Percentiles rank a stretch among this genome's conserved stretches.
phyloP scores from a whole-genome alignment of 106 monocot species.

The Dendrobium huoshanense region DNA sequence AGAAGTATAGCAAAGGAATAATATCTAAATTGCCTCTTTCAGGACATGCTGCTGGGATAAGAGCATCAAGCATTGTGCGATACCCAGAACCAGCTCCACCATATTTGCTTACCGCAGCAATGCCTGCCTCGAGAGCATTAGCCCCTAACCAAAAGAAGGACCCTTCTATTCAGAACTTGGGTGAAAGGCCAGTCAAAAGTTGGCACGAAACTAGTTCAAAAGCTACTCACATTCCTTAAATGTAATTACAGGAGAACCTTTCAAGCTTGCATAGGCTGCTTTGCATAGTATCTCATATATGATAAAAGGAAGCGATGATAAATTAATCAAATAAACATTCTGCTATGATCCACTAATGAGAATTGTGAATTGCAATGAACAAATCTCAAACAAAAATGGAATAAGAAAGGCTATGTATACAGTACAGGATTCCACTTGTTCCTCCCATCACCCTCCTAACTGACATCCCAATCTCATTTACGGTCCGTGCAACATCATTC shows the following conservation, averaged over 20 bases:
- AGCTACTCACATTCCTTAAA: slow-evolving; percentile 54
- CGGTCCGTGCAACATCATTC: slow-evolving; percentile 83
- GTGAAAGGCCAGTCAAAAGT: too few relatives aligned
- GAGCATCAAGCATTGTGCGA: slow-evolving; percentile 95
- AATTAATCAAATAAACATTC: neutral
- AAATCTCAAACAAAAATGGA: neutral
- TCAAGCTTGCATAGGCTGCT: slow-evolving; percentile 82
- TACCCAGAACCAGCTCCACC: slow-evolving; percentile 82
- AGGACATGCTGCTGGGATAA: slow-evolving; percentile 73
- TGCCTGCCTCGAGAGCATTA: slow-evolving; percentile 68
- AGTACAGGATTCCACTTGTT: slow-evolving; percentile 96
- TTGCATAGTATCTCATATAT: slow-evolving; percentile 94
- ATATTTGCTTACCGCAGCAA: slow-evolving; percentile 87
- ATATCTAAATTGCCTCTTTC: slow-evolving; percentile 42
- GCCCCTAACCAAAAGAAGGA: slow-evolving; percentile 46
- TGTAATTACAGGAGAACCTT: slow-evolving; percentile 37
- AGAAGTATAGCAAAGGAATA: neutral
- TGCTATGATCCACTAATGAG: too few relatives aligned
- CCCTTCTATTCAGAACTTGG: neutral
- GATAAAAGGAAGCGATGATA: neutral
- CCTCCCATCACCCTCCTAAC: slow-evolving; percentile 94
- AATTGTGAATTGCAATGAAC: neutral
- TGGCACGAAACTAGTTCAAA: neutral
- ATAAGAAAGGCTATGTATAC: slow-evolving; percentile 1
- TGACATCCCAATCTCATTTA: slow-evolving; percentile 84